Conservation (phyloP, 2,329 filamentous ascomycete genomes). For the Ophiostoma pallidulum region DNA sequence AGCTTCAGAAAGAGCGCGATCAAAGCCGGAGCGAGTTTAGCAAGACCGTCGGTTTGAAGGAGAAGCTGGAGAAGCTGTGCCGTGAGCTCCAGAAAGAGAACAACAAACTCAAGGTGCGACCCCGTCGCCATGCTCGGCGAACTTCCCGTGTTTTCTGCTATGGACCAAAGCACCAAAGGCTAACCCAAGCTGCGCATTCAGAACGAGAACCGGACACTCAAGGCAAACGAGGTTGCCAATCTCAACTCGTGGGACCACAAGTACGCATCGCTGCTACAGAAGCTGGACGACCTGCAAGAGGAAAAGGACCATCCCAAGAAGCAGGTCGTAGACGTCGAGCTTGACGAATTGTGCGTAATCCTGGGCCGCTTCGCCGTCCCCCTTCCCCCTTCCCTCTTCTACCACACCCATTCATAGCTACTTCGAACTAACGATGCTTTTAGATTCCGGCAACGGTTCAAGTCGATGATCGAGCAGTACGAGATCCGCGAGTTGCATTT, state of each 20-base stretch:
- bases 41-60: slow-evolving; percentile 84
- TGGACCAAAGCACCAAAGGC: not conserved
- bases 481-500: slow-evolving; percentile 93
- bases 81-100: slow-evolving; percentile 93
- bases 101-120: slow-evolving; percentile 82
- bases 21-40: slow-evolving; percentile 76
- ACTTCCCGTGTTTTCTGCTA: too few relatives aligned
- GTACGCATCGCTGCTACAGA: slow-evolving; percentile 67
- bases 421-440: slow-evolving; percentile 17
- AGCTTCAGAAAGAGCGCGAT: slow-evolving; percentile 94
- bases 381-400: not conserved
- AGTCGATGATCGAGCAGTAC: slow-evolving; percentile 93
- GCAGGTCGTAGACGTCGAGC: slow-evolving; percentile 72
- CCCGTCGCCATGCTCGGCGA: not conserved
- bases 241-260: slow-evolving; percentile 77
- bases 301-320: slow-evolving; percentile 76
- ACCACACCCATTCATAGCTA: too few relatives aligned
- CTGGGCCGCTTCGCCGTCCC: not conserved
- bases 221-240: slow-evolving; percentile 75
- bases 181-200: slow-evolving; percentile 24
- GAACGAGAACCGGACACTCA: slow-evolving; percentile 88
- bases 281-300: slow-evolving; percentile 81
- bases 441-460: slow-evolving; percentile 79
- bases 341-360: slow-evolving; percentile 70
- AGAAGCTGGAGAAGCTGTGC: slow-evolving; percentile 94